A percentile compares a stretch with the other conserved stretches of the same genome.
Conservation (phyloP, 352 stramenopile genomes). For the Globisporangium okanoganense region DNA sequence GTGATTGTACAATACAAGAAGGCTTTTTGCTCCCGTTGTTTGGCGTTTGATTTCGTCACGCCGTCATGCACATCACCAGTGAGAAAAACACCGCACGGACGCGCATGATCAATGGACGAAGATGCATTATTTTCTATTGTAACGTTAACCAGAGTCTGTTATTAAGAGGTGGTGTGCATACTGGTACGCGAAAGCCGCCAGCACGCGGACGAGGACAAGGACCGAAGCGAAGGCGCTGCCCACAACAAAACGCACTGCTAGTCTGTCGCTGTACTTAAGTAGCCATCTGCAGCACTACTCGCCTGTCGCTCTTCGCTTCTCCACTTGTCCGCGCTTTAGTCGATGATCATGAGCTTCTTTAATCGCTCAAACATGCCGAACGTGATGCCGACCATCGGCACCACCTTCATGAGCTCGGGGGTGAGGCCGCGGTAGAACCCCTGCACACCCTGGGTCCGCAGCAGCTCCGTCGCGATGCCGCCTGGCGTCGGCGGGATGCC, state of each 20-base stretch:
- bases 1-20: constrained; percentile 32
- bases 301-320: constrained; percentile 1
- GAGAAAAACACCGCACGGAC: not conserved
- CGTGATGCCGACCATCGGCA: constrained; percentile 96
- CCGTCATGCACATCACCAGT: not conserved
- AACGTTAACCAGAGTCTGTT: constrained; percentile 5
- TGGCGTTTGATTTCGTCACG: constrained; percentile 3
- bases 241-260: constrained; percentile 1
- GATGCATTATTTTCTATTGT: constrained; percentile 11
- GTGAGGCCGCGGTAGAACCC: constrained; percentile 90
- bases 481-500: constrained; percentile 66
- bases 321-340: constrained; percentile 31
- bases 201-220: not conserved
- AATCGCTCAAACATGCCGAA: constrained; percentile 95
- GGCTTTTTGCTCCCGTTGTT: not conserved
- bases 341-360: constrained; percentile 87
- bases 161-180: not conserved
- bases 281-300: constrained; percentile 1
- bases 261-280: not conserved
- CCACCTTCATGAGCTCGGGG: constrained; percentile 95
- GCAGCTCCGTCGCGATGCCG: constrained; percentile 75
- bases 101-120: not conserved
- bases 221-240: not conserved
- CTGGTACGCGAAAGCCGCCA: too few relatives aligned
- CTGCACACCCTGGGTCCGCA: constrained; percentile 57